Evolutionary conservation across 2,329 filamentous ascomycete species (phyloP), one percentile per base, ranked within the genome.

Genomic region (Triangularia setosa): DNA sequence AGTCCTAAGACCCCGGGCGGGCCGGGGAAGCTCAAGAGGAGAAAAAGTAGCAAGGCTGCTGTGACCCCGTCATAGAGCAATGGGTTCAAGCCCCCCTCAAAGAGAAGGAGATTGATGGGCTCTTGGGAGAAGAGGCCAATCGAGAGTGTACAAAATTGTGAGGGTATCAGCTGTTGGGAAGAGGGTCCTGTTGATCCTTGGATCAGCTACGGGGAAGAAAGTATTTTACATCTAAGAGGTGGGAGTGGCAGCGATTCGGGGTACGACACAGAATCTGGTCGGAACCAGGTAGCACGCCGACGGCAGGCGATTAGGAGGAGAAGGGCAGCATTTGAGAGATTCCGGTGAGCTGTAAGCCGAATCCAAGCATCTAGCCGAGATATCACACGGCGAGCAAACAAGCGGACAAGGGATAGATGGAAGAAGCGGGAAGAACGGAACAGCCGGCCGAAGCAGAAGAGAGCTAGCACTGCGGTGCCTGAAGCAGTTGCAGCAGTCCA

Each of bases 11-110:
- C 79, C 60, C 79, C 79, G 35, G 68, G 24, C 16, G 68, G 74
- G 62, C 55, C 52, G 21, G 56, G 61, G 5, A 83, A 82, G 71
- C 76, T 76, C 0, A 82, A 79, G 72, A 75, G 79, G 63, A 76
- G 79, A 68, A 84, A 83, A 76, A 83, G 80, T 69, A 83, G 80
- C 65, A 83, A 81, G 69, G 70, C 67, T 6, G 73, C 66, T 3
- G 67, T 69, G 24, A 75, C 73, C 8, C 72, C 74, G 53, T 72
- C 72, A n/a, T 74, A 61, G 44, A 27, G n/a, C 12, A 40, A 55
- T 35, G 54, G 55, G 27, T 9, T 6, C 21, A 6, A 9, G 40
- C n/a, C 40, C 3, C 18, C 40, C 40, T 23, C 21, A 54, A 56
- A 53, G 18, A 55, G 25, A 16, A n/a, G 61, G 52, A 40, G n/a